Evolutionary conservation across 805 yeast genomes (phyloP), one percentile per base, ranked within the genome.

Genomic region (Starmerella khaoyaiensis): DNA sequence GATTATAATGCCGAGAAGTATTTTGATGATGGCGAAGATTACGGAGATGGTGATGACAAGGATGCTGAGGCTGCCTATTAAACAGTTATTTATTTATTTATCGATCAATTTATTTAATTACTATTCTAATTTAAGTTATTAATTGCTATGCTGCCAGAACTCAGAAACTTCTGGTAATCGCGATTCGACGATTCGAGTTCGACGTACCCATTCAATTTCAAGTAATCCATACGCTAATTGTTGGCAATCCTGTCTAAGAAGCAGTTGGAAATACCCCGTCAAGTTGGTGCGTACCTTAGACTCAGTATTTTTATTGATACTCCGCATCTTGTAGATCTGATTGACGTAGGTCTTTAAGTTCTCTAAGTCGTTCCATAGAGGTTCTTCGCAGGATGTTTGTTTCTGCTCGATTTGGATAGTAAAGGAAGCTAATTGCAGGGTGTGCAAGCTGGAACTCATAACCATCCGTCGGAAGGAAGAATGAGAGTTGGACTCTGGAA

Each of bases 1-100:
- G 83, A 76, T 54, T 78, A 78, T 51, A 78, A 78, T 50, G 87
- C 87, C 7, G 87, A 78, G 49, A 73, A 72, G 56, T 78, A 78
- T 58, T 78, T 78, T 51, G 84, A 78, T 30, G 81, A 76, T 45
- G 78, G 73, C 35, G 75, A 69, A 28, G 66, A 55, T 36, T 64
- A 57, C 27, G 72, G 64, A 16, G 76, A 66, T 26, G 77, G 67
- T 35, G 75, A 62, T 23, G 81, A 68, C n/a, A 78, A 69, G 31
- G 61, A 49, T 37, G 76, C 68, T 38, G 82, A 76, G 54, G 83
- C 82, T 4, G 82, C 79, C 10, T 76, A 75, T 46, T 77, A 16
- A 21, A n/a, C n/a, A n/a, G n/a, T n/a, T n/a, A n/a, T n/a, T n/a
- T n/a, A n/a, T n/a, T n/a, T n/a, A n/a, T n/a, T n/a, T n/a, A n/a